phyloP scores from a whole-genome alignment of 805 yeast genomes.

The Ogataea polymorpha region DNA sequence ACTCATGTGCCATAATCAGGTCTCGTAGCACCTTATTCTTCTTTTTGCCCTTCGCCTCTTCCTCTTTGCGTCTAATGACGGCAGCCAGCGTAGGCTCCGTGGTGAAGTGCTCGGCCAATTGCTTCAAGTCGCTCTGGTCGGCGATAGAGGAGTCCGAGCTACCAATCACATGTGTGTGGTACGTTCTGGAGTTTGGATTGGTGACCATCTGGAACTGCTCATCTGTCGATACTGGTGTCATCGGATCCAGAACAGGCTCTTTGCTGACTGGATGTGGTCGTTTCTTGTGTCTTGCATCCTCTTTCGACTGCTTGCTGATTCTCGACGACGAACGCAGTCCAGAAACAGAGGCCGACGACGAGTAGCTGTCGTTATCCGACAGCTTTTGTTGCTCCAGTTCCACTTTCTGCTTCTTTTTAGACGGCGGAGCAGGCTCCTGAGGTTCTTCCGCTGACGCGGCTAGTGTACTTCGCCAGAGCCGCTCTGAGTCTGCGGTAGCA shows the following conservation, averaged over 20 bases:
- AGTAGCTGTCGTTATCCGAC: conserved; percentile 14
- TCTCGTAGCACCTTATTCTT: conserved; percentile 12
- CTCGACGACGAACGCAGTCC: conserved; percentile 11
- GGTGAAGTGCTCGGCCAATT: conserved; percentile 16
- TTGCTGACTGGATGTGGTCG: background rate
- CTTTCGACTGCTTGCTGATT: conserved; percentile 8
- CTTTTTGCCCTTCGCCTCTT: conserved; percentile 9
- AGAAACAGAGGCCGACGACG: conserved; percentile 13
- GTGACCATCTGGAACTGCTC: conserved; percentile 34
- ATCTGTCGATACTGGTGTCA: conserved; percentile 30
- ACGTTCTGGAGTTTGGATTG: conserved; percentile 25
- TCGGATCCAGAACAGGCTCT: conserved; percentile 26
- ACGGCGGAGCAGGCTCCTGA: background rate
- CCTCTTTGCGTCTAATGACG: conserved; percentile 8
- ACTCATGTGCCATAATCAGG: conserved; percentile 8
- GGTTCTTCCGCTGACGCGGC: background rate
- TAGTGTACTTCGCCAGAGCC: conserved; percentile 27
- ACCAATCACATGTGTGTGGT: conserved; percentile 24
- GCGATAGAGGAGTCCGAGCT: conserved; percentile 20
- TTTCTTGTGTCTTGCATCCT: conserved; percentile 3
- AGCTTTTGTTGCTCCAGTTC: conserved; percentile 5
- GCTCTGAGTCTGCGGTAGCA: conserved; percentile 29
- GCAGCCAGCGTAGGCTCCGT: conserved; percentile 9
- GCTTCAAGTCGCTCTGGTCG: conserved; percentile 21
- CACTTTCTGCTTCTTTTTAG: conserved; percentile 5